phyloP scores from a whole-genome alignment of 768 basidiomycete genomes.

The Lyophyllum decastes region DNA sequence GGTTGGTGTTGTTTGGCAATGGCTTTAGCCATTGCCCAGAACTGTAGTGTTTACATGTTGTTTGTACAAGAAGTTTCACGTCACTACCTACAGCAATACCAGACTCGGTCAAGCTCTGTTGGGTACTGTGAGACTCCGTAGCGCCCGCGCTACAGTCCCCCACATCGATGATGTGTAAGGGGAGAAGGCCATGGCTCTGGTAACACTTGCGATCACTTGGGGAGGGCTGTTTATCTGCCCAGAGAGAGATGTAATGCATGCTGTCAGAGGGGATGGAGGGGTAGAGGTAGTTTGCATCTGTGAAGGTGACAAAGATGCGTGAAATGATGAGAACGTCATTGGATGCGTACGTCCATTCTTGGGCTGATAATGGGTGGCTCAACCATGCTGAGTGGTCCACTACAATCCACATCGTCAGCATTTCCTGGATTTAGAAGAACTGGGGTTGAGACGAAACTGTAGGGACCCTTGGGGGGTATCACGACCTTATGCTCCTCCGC shows the following conservation, averaged over 20 bases:
- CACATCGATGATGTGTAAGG: constrained; percentile 2
- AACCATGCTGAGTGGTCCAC: constrained; percentile 11
- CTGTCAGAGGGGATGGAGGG: constrained; percentile 2
- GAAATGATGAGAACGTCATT: constrained; percentile 10
- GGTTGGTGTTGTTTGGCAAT: too few species aligned
- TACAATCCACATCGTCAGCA: not conserved
- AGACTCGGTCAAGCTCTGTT: too few species aligned
- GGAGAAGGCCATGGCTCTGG: constrained; percentile 7
- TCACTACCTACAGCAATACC: too few species aligned
- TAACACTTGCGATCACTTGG: not conserved
- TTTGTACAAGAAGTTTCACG: too few species aligned
- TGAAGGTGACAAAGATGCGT: constrained; percentile 1
- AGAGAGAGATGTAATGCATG: constrained; percentile 9
- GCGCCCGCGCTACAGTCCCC: too few species aligned
- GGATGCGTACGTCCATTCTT: not conserved
- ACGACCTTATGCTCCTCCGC: constrained; percentile 6
- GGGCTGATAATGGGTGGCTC: not conserved
- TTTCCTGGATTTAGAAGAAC: too few species aligned
- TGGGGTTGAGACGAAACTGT: not conserved
- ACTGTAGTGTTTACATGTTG: too few species aligned
- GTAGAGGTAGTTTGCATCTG: constrained; percentile 4
- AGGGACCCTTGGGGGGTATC: not conserved
- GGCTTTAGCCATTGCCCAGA: too few species aligned
- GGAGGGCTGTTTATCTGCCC: constrained; percentile 6
- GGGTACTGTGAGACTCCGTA: not conserved